Evolutionary conservation across 2,329 filamentous ascomycete species (phyloP), one percentile per base, ranked within the genome.

Genomic region (Venturia pyrina): DNA sequence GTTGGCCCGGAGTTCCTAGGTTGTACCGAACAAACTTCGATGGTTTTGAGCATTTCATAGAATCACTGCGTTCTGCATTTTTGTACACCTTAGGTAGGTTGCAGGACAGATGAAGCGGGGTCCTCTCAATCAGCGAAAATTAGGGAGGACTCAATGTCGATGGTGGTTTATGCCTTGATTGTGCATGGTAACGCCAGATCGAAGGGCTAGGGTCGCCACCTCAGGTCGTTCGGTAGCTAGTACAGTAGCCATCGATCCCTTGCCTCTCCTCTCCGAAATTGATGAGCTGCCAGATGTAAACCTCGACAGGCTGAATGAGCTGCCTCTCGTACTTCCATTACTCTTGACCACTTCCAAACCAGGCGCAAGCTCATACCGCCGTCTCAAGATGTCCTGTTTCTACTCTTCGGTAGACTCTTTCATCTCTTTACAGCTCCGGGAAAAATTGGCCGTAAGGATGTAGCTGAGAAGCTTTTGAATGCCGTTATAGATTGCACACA

Each of bases 361-460:
- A 48, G 68, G 70, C 7, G 64, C 66, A 32, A 73, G 44, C 59
- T 72, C 66, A 21, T 68, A 37, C 71, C 72, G 73, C 28, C 67
- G 63, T 21, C 57, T 66, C 40, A 73, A n/a, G 34, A 73, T 69
- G 13, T 70, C 71, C 24, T 60, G 15, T 6, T 68, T 65, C 65
- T 73, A 70, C 56, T 69, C 70, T 46, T 71, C 69, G 1, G 67
- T 70, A 32, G 70, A 67, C 13, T 56, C 40, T 62, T 68, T 69
- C 5, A 67, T 68, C 53, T 71, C 69, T 44, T 73, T 72, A 48
- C 70, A 72, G 3, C 72, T 71, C 48, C 71, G 64, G 44, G 69
- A 65, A 66, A 72, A 72, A 50, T 70, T 67, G 6, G 69, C 68
- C 13, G 72, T 72, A 19, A 73, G 69, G 46, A 73, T 73, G 63